Evolutionary conservation across 306 rosid species (phyloP), one percentile per base, ranked within the genome.

Genomic region (Sicyos baderoa): DNA sequence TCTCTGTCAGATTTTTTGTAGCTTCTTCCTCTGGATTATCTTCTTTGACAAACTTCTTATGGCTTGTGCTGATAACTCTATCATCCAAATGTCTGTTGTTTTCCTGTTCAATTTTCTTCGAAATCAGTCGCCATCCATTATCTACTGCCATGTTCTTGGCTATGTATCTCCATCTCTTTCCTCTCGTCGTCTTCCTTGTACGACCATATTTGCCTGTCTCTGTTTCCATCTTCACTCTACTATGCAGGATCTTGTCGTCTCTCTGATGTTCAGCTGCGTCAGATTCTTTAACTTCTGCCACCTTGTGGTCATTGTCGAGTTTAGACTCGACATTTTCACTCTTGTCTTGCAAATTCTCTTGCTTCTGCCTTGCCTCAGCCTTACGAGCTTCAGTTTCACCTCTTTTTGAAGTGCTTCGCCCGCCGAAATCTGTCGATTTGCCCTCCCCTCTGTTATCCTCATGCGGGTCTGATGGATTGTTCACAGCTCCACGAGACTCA

Each of bases 131-230:
- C 97, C 85, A 72, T 35, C 44, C 76, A 62, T 71, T 80, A 77
- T 78, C 83, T 71, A 42, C 29, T 70, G 78, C 54, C 56, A 76
- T 78, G 18, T 62, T 70, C 76, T 71, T 81, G 9, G 82, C 76
- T 4, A 72, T 72, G 51, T 11, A 49, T 72, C 81, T 84, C 97
- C 86, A 72, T 44, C 60, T 79, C 69, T 78, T 81, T 25, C 76
- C 89, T 73, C 51, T 85, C 0, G 73, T 85, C 0, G 73, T 32
- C 75, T 82, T 73, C 60, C 76, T 59, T 0, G 47, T 9, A 70
- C 19, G 78, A 52, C 72, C 79, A 57, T 73, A 81, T 76, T 72
- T 85, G 77, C 79, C 79, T 72, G 82, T 74, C 47, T 65, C 70
- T 40, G 35, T 64, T 64, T 64, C 29, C 70, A 29, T 18, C 3